These are phyloP conservation scores for Trypanosomatidae sp. DNA, from an alignment of 208 protist genomes.

Conservation along the genomic window DNA sequence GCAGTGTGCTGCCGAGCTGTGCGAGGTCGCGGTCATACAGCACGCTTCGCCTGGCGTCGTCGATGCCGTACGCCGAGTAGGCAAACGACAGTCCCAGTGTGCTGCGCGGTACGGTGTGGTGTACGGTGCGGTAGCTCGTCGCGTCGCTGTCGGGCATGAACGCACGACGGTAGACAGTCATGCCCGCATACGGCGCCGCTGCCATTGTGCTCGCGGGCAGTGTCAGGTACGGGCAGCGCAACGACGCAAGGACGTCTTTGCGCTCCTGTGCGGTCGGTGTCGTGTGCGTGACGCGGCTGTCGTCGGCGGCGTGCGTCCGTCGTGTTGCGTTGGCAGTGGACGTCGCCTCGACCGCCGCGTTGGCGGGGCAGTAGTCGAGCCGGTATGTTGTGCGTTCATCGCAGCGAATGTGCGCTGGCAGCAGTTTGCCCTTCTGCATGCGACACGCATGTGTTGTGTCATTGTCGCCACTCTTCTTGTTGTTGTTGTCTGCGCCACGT, in stretches of 20 bases:
- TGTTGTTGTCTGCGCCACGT: too few species aligned
- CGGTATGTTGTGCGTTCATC: slow-evolving; percentile 69
- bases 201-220: slow-evolving; percentile 13
- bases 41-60: slow-evolving; percentile 41
- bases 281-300: slow-evolving; percentile 7
- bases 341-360: slow-evolving; percentile 4
- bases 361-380: slow-evolving; percentile 58
- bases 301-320: slow-evolving; percentile 3
- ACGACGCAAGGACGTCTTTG: slow-evolving; percentile 34
- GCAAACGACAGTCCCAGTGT: slow-evolving; percentile 48
- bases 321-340: neutral
- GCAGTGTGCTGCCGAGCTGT: slow-evolving; percentile 23
- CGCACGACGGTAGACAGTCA: slow-evolving; percentile 56
- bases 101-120: slow-evolving; percentile 38
- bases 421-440: too few species aligned
- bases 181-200: slow-evolving; percentile 11
- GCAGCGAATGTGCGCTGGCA: slow-evolving; percentile 10
- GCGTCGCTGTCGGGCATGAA: slow-evolving; percentile 18
- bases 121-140: slow-evolving; percentile 31
- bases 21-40: slow-evolving; percentile 33
- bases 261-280: slow-evolving; percentile 30
- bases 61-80: slow-evolving; percentile 48
- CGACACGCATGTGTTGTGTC: too few species aligned
- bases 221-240: slow-evolving; percentile 61
- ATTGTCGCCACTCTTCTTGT: neutral